Percentiles rank a stretch among this genome's conserved stretches.
Evolutionary conservation across 108 stramenopile genomes (phyloP).

Genomic region (Cyclotella kingstonii): DNA sequence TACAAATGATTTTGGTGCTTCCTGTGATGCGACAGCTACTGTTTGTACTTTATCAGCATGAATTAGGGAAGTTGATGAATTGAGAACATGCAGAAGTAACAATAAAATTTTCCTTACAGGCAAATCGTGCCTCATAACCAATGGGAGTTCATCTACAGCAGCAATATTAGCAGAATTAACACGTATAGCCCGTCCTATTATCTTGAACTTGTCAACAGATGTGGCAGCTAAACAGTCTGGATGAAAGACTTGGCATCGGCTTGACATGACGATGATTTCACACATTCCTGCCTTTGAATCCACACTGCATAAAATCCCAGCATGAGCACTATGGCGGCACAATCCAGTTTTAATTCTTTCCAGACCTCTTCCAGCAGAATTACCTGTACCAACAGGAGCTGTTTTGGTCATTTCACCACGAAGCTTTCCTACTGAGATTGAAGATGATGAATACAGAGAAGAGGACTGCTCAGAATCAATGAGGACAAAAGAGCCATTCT

Average conservation of each 20-base stretch:
- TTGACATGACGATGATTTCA: constrained; percentile 64
- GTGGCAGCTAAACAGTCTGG: neutral
- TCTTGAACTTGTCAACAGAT: constrained; percentile 1
- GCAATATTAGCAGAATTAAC: constrained; percentile 59
- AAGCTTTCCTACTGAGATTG: constrained; percentile 19
- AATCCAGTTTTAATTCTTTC: constrained; percentile 76
- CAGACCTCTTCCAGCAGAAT: constrained; percentile 69
- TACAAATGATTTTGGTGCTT: neutral
- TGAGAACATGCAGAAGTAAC: constrained; percentile 13
- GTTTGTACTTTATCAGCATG: neutral
- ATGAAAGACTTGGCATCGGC: constrained; percentile 2
- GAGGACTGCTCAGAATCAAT: constrained; percentile 63
- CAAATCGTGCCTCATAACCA: constrained; percentile 40
- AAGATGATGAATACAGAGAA: constrained; percentile 48
- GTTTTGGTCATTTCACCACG: constrained; percentile 6
- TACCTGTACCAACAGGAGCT: constrained; percentile 35
- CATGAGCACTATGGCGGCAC: constrained; percentile 52
- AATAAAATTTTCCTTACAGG: constrained; percentile 9
- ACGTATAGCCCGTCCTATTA: constrained; percentile 68
- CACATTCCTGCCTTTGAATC: constrained; percentile 70
- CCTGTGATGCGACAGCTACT: neutral
- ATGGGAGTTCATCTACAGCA: constrained; percentile 60
- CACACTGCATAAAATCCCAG: constrained; percentile 73
- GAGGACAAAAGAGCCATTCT: constrained; percentile 57
- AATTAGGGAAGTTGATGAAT: constrained; percentile 8